These are phyloP conservation scores for Agrostemma githago DNA, from an alignment of 148 eudicot genomes.

Conservation along the genomic window DNA sequence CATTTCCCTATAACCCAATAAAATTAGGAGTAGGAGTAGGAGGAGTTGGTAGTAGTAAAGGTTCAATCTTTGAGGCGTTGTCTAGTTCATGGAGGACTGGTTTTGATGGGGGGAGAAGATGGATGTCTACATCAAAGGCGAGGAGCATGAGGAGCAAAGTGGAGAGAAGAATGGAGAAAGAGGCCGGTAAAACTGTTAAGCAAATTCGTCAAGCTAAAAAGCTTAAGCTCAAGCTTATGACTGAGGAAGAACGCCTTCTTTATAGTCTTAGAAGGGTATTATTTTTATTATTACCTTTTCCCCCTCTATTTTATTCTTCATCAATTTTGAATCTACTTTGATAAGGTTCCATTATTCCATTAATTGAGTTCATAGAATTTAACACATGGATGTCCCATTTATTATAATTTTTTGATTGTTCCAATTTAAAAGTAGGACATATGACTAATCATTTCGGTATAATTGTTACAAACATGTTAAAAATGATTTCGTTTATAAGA, in stretches of 20 bases:
- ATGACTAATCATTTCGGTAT: too few species aligned
- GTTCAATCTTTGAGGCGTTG: background rate
- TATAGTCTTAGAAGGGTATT: slow-evolving; percentile 78
- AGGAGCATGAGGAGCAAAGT: slow-evolving; percentile 91
- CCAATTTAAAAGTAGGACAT: too few species aligned
- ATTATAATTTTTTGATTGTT: too few species aligned
- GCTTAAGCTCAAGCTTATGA: slow-evolving; percentile 79
- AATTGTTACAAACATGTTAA: too few species aligned
- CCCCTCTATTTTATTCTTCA: background rate
- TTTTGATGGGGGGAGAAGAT: slow-evolving; percentile 23
- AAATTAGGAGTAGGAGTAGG: background rate
- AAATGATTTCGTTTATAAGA: too few species aligned
- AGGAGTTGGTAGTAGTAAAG: slow-evolving; percentile 10
- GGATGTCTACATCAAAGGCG: slow-evolving; percentile 52
- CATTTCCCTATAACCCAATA: background rate
- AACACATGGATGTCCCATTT: too few species aligned
- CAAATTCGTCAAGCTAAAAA: slow-evolving; percentile 79
- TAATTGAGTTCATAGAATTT: too few species aligned
- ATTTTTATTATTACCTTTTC: background rate
- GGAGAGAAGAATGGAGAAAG: slow-evolving; percentile 75
- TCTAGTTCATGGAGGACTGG: background rate
- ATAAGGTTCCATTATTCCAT: too few species aligned
- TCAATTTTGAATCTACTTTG: background rate
- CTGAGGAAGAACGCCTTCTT: slow-evolving; percentile 86
- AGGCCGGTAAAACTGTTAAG: slow-evolving; percentile 78